phyloP scores from a whole-genome alignment of 805 yeast species.

The Ogataea philodendri region DNA sequence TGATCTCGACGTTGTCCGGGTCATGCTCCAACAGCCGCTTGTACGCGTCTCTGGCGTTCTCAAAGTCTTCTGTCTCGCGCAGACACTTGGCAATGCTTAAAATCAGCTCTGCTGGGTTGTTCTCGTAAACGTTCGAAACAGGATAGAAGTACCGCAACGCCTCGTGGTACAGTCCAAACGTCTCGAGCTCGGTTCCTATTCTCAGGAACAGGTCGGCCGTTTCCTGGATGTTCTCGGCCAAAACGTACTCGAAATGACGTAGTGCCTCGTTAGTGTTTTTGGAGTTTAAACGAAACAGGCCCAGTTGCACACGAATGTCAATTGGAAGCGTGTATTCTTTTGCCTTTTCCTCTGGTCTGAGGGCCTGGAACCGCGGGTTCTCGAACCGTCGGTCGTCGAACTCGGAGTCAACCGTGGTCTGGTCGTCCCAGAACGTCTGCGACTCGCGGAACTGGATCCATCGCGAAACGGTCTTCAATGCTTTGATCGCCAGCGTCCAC shows the following conservation, averaged over 20 bases:
- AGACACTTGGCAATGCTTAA: constrained; percentile 73
- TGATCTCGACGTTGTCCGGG: constrained; percentile 67
- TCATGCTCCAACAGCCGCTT: constrained; percentile 50
- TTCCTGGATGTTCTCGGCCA: constrained; percentile 52
- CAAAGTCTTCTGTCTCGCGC: constrained; percentile 67
- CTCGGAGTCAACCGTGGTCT: constrained; percentile 64
- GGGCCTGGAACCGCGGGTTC: constrained; percentile 41
- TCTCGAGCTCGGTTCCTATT: constrained; percentile 73
- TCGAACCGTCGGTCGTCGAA: constrained; percentile 70
- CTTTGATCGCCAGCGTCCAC: constrained; percentile 59
- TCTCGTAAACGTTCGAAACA: constrained; percentile 54
- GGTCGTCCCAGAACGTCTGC: constrained; percentile 67
- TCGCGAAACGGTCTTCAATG: constrained; percentile 69
- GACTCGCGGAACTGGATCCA: constrained; percentile 74
- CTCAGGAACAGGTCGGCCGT: constrained; percentile 71
- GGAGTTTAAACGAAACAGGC: constrained; percentile 65
- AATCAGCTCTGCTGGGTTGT: constrained; percentile 49
- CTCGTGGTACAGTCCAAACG: constrained; percentile 65
- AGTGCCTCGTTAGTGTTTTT: constrained; percentile 69
- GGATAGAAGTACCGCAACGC: constrained; percentile 68
- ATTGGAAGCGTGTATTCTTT: constrained; percentile 63
- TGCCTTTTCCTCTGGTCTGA: constrained; percentile 40
- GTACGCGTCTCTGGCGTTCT: constrained; percentile 61
- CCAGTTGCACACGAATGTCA: constrained; percentile 82
- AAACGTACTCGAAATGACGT: constrained; percentile 60